Conservation (phyloP, 1,284 basidiomycete genomes). For the Papiliotrema flavescens region DNA sequence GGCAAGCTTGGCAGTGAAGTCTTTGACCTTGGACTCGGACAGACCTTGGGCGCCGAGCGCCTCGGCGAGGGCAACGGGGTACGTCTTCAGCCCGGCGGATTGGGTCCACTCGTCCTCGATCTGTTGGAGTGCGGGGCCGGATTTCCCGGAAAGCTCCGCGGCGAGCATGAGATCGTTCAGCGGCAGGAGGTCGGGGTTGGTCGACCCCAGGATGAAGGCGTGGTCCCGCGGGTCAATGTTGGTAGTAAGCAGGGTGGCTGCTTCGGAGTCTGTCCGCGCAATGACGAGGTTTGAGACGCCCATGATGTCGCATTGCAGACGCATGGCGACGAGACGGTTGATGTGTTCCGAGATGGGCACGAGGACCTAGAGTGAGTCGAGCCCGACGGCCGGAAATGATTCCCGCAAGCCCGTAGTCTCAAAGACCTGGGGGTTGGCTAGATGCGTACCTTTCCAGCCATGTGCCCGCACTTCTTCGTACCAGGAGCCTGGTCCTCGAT, state of each 20-base stretch:
- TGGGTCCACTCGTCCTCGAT: constrained; percentile 84
- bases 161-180: constrained; percentile 78
- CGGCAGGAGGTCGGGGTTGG: constrained; percentile 66
- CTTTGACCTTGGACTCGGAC: constrained; percentile 41
- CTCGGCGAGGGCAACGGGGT: constrained; percentile 67
- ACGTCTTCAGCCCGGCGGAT: constrained; percentile 73
- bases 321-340: constrained; percentile 71
- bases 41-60: constrained; percentile 67
- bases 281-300: constrained; percentile 71
- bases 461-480: constrained; percentile 59
- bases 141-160: constrained; percentile 76
- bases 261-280: constrained; percentile 75
- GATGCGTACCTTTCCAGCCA: constrained; percentile 71
- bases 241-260: constrained; percentile 91
- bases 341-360: constrained; percentile 71
- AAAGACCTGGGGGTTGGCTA: too few species aligned
- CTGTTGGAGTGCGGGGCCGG: constrained; percentile 73
- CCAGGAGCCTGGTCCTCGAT: constrained; percentile 70
- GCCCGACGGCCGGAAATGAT: too few species aligned
- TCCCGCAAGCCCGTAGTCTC: too few species aligned
- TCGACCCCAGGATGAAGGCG: constrained; percentile 89
- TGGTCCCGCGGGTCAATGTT: constrained; percentile 98
- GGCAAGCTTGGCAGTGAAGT: constrained; percentile 34
- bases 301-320: constrained; percentile 76
- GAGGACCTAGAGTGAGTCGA: too few species aligned